A percentile compares a stretch with the other conserved stretches of the same genome.
Conservation (phyloP, 192 early-diverging fungal genomes). For the Umbelopsis isabellina region DNA sequence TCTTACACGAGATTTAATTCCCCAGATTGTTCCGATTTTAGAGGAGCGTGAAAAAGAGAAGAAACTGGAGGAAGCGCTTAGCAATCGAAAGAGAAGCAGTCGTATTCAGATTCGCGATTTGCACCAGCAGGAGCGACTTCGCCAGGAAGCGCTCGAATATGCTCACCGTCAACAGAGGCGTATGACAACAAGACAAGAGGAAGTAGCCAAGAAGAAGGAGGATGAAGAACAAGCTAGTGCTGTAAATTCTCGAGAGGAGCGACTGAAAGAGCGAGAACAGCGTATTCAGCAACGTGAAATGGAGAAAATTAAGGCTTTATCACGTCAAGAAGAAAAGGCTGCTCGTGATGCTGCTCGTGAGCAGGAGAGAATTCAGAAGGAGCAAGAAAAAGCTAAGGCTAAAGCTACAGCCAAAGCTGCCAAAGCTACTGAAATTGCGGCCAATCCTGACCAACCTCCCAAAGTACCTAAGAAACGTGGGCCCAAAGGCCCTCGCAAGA, state of each 20-base stretch:
- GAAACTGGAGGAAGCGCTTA: constrained; percentile 54
- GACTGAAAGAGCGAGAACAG: constrained; percentile 39
- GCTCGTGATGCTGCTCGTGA: constrained; percentile 20
- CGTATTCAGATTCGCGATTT: constrained; percentile 63
- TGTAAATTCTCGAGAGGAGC: constrained; percentile 32
- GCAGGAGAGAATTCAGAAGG: constrained; percentile 10
- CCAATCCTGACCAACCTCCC: not conserved
- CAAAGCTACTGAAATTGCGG: not conserved
- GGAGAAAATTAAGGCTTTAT: constrained; percentile 29
- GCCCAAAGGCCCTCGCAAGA: constrained; percentile 18
- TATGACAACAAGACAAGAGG: constrained; percentile 41
- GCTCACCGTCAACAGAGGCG: constrained; percentile 38
- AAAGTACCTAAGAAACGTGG: constrained; percentile 20
- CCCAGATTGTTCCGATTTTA: constrained; percentile 59
- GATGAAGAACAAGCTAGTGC: constrained; percentile 24
- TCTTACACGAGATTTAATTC: constrained; percentile 59
- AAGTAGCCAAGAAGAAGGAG: constrained; percentile 35
- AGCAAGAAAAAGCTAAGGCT: not conserved
- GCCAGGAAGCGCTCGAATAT: constrained; percentile 33
- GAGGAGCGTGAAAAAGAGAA: constrained; percentile 62
- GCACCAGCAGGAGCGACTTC: constrained; percentile 54
- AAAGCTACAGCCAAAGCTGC: not conserved
- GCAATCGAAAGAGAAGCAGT: constrained; percentile 65
- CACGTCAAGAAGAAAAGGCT: constrained; percentile 33
- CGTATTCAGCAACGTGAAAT: constrained; percentile 40